These are phyloP conservation scores for Neopestalotiopsis clavispora DNA, from an alignment of 2,329 filamentous ascomycete genomes.

Conservation along the genomic window DNA sequence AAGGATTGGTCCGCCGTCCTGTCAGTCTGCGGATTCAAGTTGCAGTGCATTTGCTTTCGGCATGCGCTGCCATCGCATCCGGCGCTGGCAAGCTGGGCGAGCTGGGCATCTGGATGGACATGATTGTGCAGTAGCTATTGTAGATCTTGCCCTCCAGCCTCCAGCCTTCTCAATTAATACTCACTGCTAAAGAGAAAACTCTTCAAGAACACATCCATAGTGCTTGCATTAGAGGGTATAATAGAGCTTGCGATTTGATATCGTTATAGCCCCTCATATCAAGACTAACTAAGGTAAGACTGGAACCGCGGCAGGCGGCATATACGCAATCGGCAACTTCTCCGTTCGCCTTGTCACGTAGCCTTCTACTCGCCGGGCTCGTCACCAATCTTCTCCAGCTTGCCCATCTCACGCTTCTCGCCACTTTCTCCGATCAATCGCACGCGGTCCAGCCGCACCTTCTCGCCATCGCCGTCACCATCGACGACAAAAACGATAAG, in stretches of 20 bases:
- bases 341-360: background rate
- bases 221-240: slow-evolving; percentile 13
- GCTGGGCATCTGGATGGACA: background rate
- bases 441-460: slow-evolving; percentile 80
- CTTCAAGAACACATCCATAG: background rate
- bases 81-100: background rate
- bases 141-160: background rate
- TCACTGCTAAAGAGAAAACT: background rate
- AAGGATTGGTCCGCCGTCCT: background rate
- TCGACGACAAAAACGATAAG: slow-evolving; percentile 88
- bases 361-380: slow-evolving; percentile 63
- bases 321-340: slow-evolving; percentile 4
- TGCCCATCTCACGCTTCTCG: slow-evolving; percentile 90
- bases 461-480: slow-evolving; percentile 82
- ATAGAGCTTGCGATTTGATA: slow-evolving; percentile 15
- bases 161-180: slow-evolving; percentile 1
- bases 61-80: slow-evolving; percentile 1
- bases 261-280: slow-evolving; percentile 6
- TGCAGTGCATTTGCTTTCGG: slow-evolving; percentile 2
- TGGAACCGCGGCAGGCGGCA: slow-evolving; percentile 20
- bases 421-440: slow-evolving; percentile 86
- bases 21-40: slow-evolving; percentile 5
- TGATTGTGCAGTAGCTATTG: background rate
- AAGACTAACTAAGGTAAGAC: slow-evolving; percentile 12
- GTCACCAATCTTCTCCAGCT: slow-evolving; percentile 92